phyloP scores from a whole-genome alignment of 2,329 filamentous ascomycete genomes.

The Mycogone perniciosa region DNA sequence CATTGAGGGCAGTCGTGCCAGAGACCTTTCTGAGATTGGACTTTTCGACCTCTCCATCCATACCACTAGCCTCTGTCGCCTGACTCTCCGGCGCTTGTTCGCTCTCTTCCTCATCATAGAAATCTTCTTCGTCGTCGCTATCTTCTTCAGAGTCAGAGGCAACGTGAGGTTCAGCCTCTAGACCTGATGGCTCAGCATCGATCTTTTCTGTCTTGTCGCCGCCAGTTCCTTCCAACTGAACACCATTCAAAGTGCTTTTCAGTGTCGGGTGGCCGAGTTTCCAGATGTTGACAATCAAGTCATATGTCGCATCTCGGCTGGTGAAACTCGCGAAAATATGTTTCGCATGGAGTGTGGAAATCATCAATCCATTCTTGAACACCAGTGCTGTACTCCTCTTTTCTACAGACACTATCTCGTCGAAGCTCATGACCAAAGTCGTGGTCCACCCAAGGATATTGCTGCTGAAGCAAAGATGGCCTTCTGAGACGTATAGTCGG shows the following conservation, averaged over 20 bases:
- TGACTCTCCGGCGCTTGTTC: constrained; percentile 63
- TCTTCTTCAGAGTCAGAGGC: constrained; percentile 51
- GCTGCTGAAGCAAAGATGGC: constrained; percentile 96
- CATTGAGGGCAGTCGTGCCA: constrained; percentile 40
- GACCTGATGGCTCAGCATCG: constrained; percentile 39
- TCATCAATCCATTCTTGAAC: constrained; percentile 96
- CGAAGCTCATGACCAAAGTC: constrained; percentile 94
- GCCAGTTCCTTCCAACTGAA: constrained; percentile 70
- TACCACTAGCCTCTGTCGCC: constrained; percentile 31
- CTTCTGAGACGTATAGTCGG: constrained; percentile 90
- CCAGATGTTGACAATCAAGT: constrained; percentile 97
- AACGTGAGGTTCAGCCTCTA: constrained; percentile 41
- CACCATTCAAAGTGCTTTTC: constrained; percentile 85
- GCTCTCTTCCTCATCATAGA: constrained; percentile 75
- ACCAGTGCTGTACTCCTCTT: constrained; percentile 93
- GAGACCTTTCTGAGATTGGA: constrained; percentile 67
- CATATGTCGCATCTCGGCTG: constrained; percentile 91
- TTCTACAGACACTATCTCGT: constrained; percentile 94
- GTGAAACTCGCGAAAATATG: constrained; percentile 95
- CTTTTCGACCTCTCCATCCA: constrained; percentile 54
- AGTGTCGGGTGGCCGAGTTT: constrained; percentile 91
- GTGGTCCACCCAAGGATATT: constrained; percentile 99
- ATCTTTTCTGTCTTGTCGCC: constrained; percentile 90
- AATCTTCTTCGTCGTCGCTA: constrained; percentile 63
- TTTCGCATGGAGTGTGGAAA: constrained; percentile 89